These are phyloP conservation scores for Botryosphaeria dothidea DNA, from an alignment of 2,329 filamentous ascomycete species.

Conservation along the genomic window DNA sequence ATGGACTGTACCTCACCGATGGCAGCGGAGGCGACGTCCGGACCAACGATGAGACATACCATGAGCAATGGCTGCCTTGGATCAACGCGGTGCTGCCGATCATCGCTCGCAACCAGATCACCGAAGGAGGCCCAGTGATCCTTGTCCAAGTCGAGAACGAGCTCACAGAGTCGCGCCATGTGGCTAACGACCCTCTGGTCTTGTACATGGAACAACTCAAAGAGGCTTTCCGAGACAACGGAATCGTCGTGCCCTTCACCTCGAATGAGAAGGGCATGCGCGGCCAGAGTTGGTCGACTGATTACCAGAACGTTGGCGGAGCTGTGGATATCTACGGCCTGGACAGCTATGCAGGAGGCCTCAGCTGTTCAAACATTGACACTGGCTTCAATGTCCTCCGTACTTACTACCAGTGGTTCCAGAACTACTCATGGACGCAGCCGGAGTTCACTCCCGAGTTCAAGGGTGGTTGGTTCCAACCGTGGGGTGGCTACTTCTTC, in stretches of 20 bases:
- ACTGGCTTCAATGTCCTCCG: constrained; percentile 57
- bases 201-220: constrained; percentile 62
- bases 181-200: constrained; percentile 51
- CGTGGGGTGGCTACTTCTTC: constrained; percentile 59
- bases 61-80: constrained; percentile 57
- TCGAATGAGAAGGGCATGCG: constrained; percentile 63
- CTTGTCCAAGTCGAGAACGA: constrained; percentile 63
- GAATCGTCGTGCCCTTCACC: constrained; percentile 60
- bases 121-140: constrained; percentile 55
- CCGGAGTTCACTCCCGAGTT: constrained; percentile 61
- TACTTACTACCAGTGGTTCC: constrained; percentile 51
- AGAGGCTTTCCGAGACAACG: constrained; percentile 54
- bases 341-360: constrained; percentile 62
- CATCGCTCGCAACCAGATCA: constrained; percentile 56
- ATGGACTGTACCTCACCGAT: constrained; percentile 64
- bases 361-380: constrained; percentile 52
- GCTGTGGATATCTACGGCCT: constrained; percentile 57
- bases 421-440: constrained; percentile 44
- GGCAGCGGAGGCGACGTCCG: constrained; percentile 58
- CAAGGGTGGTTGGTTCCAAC: constrained; percentile 61
- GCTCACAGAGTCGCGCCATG: constrained; percentile 35
- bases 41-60: constrained; percentile 55
- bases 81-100: constrained; percentile 53
- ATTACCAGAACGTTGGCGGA: constrained; percentile 58
- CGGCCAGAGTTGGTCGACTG: constrained; percentile 60